Evolutionary conservation across 305 asterid genomes (phyloP), one percentile per base, ranked within the genome.

Genomic region (Fraxinus platypoda): DNA sequence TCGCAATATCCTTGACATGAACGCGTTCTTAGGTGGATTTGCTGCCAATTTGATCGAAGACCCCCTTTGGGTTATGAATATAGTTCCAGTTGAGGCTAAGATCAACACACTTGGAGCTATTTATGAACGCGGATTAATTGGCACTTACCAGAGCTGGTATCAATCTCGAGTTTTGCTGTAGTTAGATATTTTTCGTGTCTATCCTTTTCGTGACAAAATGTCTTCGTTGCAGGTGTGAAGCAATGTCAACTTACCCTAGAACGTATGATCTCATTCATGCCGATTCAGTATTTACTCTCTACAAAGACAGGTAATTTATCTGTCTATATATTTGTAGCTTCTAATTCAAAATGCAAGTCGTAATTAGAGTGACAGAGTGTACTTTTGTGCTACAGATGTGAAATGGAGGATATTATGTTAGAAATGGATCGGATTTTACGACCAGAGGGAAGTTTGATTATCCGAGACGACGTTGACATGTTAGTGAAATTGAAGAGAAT

Each of bases 241-340:
- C 93, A 37, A 90, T 90, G 93, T 90, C 93, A 52, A 90, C 93
- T 13, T 90, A 90, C 74, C 93, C 93, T 2, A 87, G 93, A 84
- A 88, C 92, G 0, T 90, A 90, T 33, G 93, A 90, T 81, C 91
- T 90, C 62, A 85, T 90, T 52, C 93, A 90, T 54, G 90, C 90
- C 15, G 92, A 83, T 80, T 86, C 92, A 23, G 23, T 87, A 19
- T 89, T 90, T 64, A 86, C 91, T 62, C 89, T 90, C 13, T 90
- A 90, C 77, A 79, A 85, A 46, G 79, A 87, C 59, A 85, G 89
- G 93, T 89, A 62, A 82, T 13, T 33, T 34, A 15, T 7, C 30
- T 2, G 25, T 23, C 15, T 37, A 38, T 15, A 37, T 5, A 62
- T 6, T 41, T 34, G 21, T 34, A 8, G 34, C 11, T 64, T 25